Base-by-base conservation (phyloP, 139 green algal genomes). In the Micractinium conductrix region DNA sequence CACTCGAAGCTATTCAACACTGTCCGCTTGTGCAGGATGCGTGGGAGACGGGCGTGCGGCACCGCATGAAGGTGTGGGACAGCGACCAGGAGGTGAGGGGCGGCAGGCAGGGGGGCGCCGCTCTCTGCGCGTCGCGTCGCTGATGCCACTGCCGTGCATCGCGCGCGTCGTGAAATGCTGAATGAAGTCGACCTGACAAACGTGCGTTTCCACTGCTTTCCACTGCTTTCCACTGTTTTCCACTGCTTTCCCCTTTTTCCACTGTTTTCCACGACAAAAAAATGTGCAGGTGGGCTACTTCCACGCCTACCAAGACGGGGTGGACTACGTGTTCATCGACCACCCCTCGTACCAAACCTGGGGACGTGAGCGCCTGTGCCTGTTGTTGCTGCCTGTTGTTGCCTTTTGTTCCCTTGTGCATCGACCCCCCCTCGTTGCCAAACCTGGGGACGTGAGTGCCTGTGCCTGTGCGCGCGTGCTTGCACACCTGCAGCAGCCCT, bases 311-410 rank as follows among this genome's bases (percentile, higher is more conserved):
- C 79, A 92, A 26, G 93, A 98, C 80, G 93, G 92, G 19, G 96
- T 98, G 4, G 95, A 98, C 91, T 95, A 94, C 68, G 90, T 98
- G 22, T 99, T 99, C 84, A 89, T 99, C 37, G 94, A 98, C 90
- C 96, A 99, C 89, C 86, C 93, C 21, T 88, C 78, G 74, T 98
- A 94, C 93, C 90, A 95, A 60, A 76, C 68, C 30, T 73, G 35
- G 22, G 80, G 33, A 58, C 28, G 80, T 85, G 80, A 76, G 79
- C 21, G 42, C 1, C n/a, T n/a, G n/a, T 21, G 42, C 12, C 14
- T 60, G 42, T 9, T 19, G 28, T 40, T 9, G n/a, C n/a, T 40
- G 16, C 9, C 16, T 30, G 16, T 67, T 58, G 48, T 58, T 58
- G 48, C 48, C n/a, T n/a, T n/a, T n/a, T n/a, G n/a, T n/a, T n/a